Conservation (phyloP, 371 early-diverging fungal species). For the Mucor sp. region DNA sequence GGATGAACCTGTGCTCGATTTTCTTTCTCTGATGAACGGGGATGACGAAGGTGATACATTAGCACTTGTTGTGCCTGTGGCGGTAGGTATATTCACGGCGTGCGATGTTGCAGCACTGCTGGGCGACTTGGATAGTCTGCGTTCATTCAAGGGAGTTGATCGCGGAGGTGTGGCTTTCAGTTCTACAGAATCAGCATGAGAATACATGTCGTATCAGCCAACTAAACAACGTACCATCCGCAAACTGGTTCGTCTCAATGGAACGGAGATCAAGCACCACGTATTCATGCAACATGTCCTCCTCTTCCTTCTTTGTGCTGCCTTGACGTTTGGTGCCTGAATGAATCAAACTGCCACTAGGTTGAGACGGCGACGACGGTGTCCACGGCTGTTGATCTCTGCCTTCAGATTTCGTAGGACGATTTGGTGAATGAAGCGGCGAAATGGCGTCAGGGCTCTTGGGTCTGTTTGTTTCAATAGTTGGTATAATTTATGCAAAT, state of each 20-base stretch:
- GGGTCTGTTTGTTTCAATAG: background rate
- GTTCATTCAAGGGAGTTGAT: background rate
- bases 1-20: conserved; percentile 32
- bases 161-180: background rate
- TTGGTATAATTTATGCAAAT: background rate
- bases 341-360: background rate
- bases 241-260: conserved; percentile 86
- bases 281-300: conserved; percentile 76
- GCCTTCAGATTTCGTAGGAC: conserved; percentile 8
- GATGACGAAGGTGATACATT: conserved; percentile 36
- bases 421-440: conserved; percentile 19
- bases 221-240: conserved; percentile 62
- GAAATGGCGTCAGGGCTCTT: conserved; percentile 2
- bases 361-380: conserved; percentile 14
- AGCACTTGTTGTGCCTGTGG: background rate
- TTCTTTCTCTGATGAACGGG: conserved; percentile 45
- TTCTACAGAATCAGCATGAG: background rate
- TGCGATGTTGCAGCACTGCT: conserved; percentile 6
- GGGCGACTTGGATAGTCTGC: background rate
- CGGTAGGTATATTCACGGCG: conserved; percentile 29
- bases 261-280: conserved; percentile 84
- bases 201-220: too few relatives aligned
- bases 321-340: conserved; percentile 10
- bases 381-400: conserved; percentile 7
- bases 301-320: conserved; percentile 35